A percentile compares a stretch with the other conserved stretches of the same genome.
Conservation (phyloP, 305 asterid genomes). For the Plantago lanceolata region DNA sequence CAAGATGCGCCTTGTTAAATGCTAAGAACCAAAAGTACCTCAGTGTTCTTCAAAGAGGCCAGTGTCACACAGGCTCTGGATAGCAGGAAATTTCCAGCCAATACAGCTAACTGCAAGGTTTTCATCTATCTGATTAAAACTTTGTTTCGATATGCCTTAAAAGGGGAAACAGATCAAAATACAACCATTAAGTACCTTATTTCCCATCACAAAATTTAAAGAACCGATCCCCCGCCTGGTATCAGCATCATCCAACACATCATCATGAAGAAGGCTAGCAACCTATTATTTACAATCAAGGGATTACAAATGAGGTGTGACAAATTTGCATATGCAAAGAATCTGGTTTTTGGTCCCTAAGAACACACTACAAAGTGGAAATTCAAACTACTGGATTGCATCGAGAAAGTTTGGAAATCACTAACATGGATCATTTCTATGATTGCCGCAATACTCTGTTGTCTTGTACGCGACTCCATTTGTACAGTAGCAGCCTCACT, state of each 20-base stretch:
- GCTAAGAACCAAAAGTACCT: no score
- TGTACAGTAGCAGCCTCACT: conserved; percentile 39
- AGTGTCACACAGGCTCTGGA: conserved; percentile 97
- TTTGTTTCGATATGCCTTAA: neutral
- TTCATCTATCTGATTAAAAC: neutral
- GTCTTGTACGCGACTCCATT: conserved; percentile 70
- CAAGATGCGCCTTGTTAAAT: no score
- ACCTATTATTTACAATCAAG: conserved; percentile 38
- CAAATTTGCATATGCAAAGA: no score
- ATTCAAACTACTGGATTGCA: no score
- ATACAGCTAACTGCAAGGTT: conserved; percentile 82
- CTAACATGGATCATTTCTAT: conserved; percentile 97
- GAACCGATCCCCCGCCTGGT: conserved; percentile 93
- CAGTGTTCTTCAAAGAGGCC: conserved; percentile 87
- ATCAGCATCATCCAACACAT: conserved; percentile 94
- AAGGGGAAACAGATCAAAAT: neutral
- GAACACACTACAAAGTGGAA: neutral
- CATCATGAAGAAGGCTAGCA: conserved; percentile 98
- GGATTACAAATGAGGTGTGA: no score
- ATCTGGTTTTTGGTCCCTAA: neutral
- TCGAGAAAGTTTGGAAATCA: conserved; percentile 21
- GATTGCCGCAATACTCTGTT: conserved; percentile 82
- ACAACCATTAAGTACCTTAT: conserved; percentile 63
- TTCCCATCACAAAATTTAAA: conserved; percentile 82
- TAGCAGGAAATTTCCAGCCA: conserved; percentile 91